Base-by-base conservation (phyloP, 805 yeast genomes). In the Kregervanrija fluxuum region DNA sequence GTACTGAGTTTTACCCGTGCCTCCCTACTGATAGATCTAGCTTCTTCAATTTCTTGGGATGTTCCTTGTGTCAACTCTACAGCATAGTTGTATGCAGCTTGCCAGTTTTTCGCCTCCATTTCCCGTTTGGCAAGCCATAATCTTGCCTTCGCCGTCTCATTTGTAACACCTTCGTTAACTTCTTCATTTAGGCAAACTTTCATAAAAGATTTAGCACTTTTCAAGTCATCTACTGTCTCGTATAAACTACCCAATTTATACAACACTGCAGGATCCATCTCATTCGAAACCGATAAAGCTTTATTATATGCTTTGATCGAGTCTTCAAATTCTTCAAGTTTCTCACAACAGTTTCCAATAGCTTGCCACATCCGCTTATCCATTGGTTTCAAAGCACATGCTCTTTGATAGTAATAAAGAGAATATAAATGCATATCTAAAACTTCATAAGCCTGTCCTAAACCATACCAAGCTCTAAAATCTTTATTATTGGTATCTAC, bases 281-380 rank as follows among this genome's bases (percentile, higher is more conserved):
- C 81, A 32, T 67, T 61, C 0, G 75, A 67, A 37, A 77, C 65
- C 22, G 68, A 69, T 32, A 85, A 64, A 0, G 96, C 96, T 55
- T 89, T 81, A 52, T 82, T 80, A 60, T 84, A 90, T 12, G 93
- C 81, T 57, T 82, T 84, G 22, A 89, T 74, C 0, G 97, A 81
- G 50, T 90, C 95, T 11, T 71, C 73, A 22, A 67, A 64, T 48
- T 86, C 82, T 17, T 77, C 78, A 33, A 89, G 72, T 56, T 85
- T 85, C 53, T 86, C 93, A 62, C 80, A 90, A 62, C 97, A 88
- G 54, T 82, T 81, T 0, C 90, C 98, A 37, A 91, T 72, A 0
- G 98, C 97, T 52, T 82, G 86, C 99, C 99, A 93, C 87, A 91
- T 89, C 52, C 99, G 70, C 55, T 84, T 82, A 58, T 93, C 99